Evolutionary conservation across 2,329 filamentous ascomycete genomes (phyloP).

Genomic region (Alternaria hordeiaustralica): DNA sequence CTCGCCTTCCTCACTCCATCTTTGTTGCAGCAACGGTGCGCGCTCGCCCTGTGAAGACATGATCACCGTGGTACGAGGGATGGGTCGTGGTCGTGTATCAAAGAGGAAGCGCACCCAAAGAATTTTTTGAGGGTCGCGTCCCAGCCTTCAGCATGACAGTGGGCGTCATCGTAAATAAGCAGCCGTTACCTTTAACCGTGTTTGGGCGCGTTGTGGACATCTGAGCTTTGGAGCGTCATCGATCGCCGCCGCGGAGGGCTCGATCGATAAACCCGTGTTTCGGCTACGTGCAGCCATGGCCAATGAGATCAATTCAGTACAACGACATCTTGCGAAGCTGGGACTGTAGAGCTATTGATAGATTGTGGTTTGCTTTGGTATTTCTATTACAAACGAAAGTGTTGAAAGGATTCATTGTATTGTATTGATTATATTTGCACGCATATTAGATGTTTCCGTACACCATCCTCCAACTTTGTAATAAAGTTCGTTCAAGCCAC

Average conservation of each 20-base stretch:
- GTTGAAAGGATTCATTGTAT: background rate
- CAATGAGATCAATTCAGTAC: background rate
- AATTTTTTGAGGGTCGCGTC: background rate
- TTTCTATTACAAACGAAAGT: background rate
- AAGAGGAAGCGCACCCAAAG: background rate
- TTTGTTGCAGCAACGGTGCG: slow-evolving; percentile 48
- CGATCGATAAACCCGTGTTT: slow-evolving; percentile 5
- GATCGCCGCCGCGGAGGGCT: slow-evolving; percentile 5
- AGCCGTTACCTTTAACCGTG: background rate
- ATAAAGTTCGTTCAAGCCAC: slow-evolving; percentile 15
- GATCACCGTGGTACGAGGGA: background rate
- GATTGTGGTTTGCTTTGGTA: background rate
- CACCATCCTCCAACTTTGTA: background rate
- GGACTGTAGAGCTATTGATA: background rate
- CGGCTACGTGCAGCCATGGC: background rate
- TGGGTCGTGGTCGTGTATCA: background rate
- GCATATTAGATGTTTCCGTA: background rate
- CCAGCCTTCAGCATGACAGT: background rate
- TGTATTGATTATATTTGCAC: background rate
- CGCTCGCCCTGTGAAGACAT: slow-evolving; percentile 43
- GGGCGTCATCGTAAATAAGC: slow-evolving; percentile 9
- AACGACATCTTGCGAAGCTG: background rate
- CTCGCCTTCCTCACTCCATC: slow-evolving; percentile 40
- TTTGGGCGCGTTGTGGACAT: slow-evolving; percentile 9
- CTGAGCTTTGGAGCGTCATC: slow-evolving; percentile 14